These are phyloP conservation scores for Cutaneotrichosporon dermatis DNA, from an alignment of 1,284 basidiomycete species.

Conservation along the genomic window DNA sequence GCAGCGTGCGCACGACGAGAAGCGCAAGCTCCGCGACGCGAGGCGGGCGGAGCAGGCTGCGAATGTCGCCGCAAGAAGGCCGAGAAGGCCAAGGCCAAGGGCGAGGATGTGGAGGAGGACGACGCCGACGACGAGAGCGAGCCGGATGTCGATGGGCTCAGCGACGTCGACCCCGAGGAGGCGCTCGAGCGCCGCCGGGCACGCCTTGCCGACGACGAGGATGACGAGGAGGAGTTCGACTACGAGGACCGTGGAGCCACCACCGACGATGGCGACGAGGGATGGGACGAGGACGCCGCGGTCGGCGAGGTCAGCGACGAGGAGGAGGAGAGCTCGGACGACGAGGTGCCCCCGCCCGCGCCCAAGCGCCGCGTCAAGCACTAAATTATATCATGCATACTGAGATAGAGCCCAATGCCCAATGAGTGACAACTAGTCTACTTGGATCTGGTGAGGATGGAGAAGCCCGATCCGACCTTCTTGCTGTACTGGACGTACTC, in stretches of 20 bases:
- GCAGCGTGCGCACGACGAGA: slow-evolving; percentile 68
- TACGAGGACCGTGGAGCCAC: slow-evolving; percentile 53
- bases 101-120: slow-evolving; percentile 40
- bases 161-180: slow-evolving; percentile 50
- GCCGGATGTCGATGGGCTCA: slow-evolving; percentile 49
- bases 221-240: slow-evolving; percentile 42
- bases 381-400: slow-evolving; percentile 2
- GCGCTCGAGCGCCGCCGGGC: slow-evolving; percentile 34
- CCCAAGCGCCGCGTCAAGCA: slow-evolving; percentile 12
- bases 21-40: slow-evolving; percentile 67
- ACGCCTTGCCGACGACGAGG: slow-evolving; percentile 26
- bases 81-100: slow-evolving; percentile 38
- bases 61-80: slow-evolving; percentile 78
- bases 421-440: not conserved
- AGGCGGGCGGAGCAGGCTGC: slow-evolving; percentile 79
- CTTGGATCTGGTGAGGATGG: slow-evolving; percentile 41
- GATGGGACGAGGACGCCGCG: slow-evolving; percentile 46
- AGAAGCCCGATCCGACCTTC: slow-evolving; percentile 67
- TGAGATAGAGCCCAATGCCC: not conserved
- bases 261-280: slow-evolving; percentile 52
- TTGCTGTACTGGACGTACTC: slow-evolving; percentile 67
- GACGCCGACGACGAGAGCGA: slow-evolving; percentile 29
- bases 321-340: slow-evolving; percentile 38
- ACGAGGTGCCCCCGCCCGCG: slow-evolving; percentile 27
- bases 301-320: slow-evolving; percentile 53